A percentile compares a stretch with the other conserved stretches of the same genome.
Evolutionary conservation across 1,284 basidiomycete genomes (phyloP).

Genomic region (Somion occarium): DNA sequence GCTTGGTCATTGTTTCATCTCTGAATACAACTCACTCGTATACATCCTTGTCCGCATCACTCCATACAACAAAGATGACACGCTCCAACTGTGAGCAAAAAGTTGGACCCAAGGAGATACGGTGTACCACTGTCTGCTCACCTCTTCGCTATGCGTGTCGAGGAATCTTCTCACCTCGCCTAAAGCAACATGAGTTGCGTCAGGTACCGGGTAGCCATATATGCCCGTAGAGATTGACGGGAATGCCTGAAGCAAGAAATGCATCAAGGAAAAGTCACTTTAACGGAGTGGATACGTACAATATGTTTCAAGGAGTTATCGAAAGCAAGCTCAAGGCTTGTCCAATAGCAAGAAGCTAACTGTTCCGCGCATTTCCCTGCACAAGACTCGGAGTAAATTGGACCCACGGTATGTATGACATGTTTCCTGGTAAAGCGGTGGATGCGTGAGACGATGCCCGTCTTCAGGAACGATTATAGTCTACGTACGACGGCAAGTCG

Average conservation of each 20-base stretch:
- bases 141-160: conserved; percentile 49
- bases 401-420: conserved; percentile 91
- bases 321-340: conserved; percentile 59
- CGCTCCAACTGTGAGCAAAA: conserved; percentile 51
- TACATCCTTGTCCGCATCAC: conserved; percentile 52
- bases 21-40: conserved; percentile 69
- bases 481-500: conserved; percentile 62
- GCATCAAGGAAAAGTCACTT: conserved; percentile 15
- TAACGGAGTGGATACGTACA: conserved; percentile 35
- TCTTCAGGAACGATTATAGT: neutral
- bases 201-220: conserved; percentile 72
- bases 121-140: conserved; percentile 22
- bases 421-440: conserved; percentile 46
- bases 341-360: conserved; percentile 72
- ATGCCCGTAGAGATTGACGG: conserved; percentile 78
- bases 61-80: conserved; percentile 73
- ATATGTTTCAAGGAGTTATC: conserved; percentile 61
- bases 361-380: conserved; percentile 43
- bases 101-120: neutral
- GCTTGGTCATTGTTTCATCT: no score
- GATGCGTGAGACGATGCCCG: no score
- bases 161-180: conserved; percentile 52
- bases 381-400: conserved; percentile 54
- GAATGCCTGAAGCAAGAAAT: conserved; percentile 52
- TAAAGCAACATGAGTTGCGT: conserved; percentile 70